phyloP scores from a whole-genome alignment of 106 monocot species.

The Posidonia australis region DNA sequence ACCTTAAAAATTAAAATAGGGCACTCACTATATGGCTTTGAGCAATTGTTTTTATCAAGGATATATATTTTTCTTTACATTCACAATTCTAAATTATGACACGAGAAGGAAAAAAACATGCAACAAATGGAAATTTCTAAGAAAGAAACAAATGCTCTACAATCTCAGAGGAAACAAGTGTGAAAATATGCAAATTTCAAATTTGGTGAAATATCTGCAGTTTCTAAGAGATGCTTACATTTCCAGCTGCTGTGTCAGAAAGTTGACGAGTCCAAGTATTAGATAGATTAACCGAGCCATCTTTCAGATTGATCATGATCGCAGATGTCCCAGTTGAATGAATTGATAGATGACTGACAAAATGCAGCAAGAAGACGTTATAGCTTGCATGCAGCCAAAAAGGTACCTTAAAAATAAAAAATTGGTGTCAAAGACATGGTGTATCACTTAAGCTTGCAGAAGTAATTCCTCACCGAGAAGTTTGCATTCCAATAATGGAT shows the following conservation, averaged over 20 bases:
- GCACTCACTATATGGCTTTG: too few species aligned
- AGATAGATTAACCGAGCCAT: constrained; percentile 81
- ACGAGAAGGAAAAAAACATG: too few species aligned
- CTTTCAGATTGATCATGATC: constrained; percentile 54
- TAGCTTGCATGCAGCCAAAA: constrained; percentile 4
- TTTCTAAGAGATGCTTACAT: constrained; percentile 35
- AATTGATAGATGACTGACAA: constrained; percentile 65
- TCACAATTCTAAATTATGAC: too few species aligned
- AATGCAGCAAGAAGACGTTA: constrained; percentile 11
- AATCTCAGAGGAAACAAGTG: background rate
- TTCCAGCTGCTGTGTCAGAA: constrained; percentile 63
- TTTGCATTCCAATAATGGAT: constrained; percentile 55
- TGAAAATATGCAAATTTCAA: background rate
- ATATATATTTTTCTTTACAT: too few species aligned
- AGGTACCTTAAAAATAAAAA: constrained; percentile 4
- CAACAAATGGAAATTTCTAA: too few species aligned
- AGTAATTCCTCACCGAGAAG: constrained; percentile 46
- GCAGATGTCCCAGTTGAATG: constrained; percentile 88
- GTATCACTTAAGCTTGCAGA: constrained; percentile 1
- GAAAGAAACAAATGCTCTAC: too few species aligned
- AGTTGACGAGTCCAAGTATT: constrained; percentile 93
- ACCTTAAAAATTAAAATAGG: too few species aligned
- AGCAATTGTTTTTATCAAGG: too few species aligned
- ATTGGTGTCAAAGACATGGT: background rate
- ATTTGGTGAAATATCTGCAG: background rate